These are phyloP conservation scores for Dunaliella primolecta DNA, from an alignment of 139 green algal genomes.

Conservation along the genomic window DNA sequence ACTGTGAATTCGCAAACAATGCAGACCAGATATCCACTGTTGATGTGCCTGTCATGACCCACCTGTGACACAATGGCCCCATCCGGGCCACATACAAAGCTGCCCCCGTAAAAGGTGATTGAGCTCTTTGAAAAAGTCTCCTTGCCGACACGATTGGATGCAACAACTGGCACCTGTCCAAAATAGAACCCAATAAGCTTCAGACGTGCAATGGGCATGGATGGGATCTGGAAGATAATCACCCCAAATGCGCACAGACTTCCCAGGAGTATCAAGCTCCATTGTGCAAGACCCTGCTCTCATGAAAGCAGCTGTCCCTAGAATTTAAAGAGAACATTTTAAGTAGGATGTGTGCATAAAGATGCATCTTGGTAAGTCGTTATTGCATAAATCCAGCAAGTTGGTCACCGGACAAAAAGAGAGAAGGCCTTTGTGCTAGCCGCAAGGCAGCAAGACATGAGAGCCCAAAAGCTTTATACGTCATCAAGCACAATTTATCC, in stretches of 20 bases:
- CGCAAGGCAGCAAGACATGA: no score
- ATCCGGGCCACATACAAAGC: constrained; percentile 62
- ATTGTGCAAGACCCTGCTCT: neutral
- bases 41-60: neutral
- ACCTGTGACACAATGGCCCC: constrained; percentile 61
- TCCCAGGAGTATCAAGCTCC: neutral
- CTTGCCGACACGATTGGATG: constrained; percentile 67
- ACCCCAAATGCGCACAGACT: neutral
- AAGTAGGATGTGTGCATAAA: no score
- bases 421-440: no score
- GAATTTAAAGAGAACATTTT: neutral
- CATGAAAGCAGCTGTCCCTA: neutral
- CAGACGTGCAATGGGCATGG: neutral
- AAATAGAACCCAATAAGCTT: constrained; percentile 1
- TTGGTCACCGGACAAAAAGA: no score
- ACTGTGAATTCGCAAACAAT: neutral
- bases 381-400: no score
- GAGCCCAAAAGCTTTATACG: no score
- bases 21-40: no score
- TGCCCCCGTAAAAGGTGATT: constrained; percentile 80
- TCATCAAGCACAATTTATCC: no score
- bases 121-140: constrained; percentile 45
- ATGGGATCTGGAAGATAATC: neutral
- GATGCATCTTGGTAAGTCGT: no score
- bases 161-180: constrained; percentile 67